Evolutionary conservation across 2,329 filamentous ascomycete species (phyloP), one percentile per base, ranked within the genome.

Genomic region (Aulographum hederae): DNA sequence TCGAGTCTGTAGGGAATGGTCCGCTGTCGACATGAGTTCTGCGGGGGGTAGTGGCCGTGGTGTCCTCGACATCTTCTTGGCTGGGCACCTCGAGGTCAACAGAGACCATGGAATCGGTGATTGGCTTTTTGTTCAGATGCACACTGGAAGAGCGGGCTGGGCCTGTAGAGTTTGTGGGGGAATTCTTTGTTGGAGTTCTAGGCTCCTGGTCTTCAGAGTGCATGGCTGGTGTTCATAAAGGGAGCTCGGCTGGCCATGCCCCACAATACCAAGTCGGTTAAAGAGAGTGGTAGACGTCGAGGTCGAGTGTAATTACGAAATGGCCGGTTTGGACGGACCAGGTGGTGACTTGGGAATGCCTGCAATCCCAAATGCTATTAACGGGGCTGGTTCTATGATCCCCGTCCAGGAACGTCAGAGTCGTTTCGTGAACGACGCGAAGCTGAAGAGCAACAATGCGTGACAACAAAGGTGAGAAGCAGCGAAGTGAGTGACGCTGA

Each of bases 1-100:
- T 75, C 14, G 78, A 82, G 52, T 81, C 76, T 31, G 58, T 63
- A 15, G 58, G 51, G 27, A 53, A 39, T 11, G 48, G 50, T 35
- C 43, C 38, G 39, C 40, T 40, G 33, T 45, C 41, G 27, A 40
- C 32, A 31, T 43, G 41, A n/a, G 35, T 42, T 21, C 41, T 25
- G 21, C 21, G n/a, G n/a, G 21, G 8, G 8, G 21, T 25, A 8
- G 21, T n/a, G 8, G 21, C 8, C 21, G 8, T 8, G 8, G 8
- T 25, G 21, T n/a, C 21, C 21, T 25, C 21, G 21, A 8, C 21
- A 8, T n/a, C 8, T 25, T n/a, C n/a, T n/a, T 25, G 8, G 8
- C 21, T 8, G 21, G 21, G n/a, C n/a, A 25, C n/a, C 8, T n/a
- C 8, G 21, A 8, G 21, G 8, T 25, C 21, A 25, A 8, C 21